These are phyloP conservation scores for Kodamaea sp. DNA, from an alignment of 1,139 yeast species.

Conservation along the genomic window DNA sequence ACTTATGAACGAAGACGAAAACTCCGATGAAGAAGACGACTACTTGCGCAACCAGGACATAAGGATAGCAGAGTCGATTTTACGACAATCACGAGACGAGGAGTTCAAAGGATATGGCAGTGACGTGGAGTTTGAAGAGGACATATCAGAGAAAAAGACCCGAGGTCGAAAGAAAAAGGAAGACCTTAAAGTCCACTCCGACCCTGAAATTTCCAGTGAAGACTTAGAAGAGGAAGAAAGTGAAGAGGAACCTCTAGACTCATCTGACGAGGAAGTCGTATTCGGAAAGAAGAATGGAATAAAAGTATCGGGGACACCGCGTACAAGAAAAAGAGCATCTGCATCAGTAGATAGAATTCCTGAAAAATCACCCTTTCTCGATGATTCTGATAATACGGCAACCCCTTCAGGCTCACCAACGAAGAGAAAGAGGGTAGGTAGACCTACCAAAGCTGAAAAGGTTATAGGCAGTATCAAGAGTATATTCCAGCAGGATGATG, in stretches of 20 bases:
- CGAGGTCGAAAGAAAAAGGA: slow-evolving; percentile 6
- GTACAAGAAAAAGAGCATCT: not conserved
- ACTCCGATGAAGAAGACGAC: slow-evolving; percentile 30
- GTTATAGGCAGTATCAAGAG: slow-evolving; percentile 36
- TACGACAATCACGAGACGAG: slow-evolving; percentile 26
- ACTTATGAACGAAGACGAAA: slow-evolving; percentile 38
- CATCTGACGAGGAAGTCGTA: slow-evolving; percentile 8
- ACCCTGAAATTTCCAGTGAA: slow-evolving; percentile 10
- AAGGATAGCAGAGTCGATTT: slow-evolving; percentile 47
- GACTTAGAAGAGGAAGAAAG: slow-evolving; percentile 12
- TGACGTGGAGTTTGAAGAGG: slow-evolving; percentile 36
- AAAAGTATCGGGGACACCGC: too few relatives aligned
- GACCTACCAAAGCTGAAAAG: slow-evolving; percentile 39
- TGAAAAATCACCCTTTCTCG: not conserved
- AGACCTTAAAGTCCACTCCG: slow-evolving; percentile 5
- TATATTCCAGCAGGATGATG: slow-evolving; percentile 38
- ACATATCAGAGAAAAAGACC: slow-evolving; percentile 11
- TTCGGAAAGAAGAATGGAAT: too few relatives aligned
- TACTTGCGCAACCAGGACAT: slow-evolving; percentile 37
- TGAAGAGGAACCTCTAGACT: slow-evolving; percentile 3
- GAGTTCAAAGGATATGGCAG: slow-evolving; percentile 23
- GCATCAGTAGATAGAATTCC: not conserved
- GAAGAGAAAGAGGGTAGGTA: slow-evolving; percentile 22
- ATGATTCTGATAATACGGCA: not conserved
- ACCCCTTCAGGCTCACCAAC: not conserved